Evolutionary conservation across 1,139 yeast genomes (phyloP), one percentile per base, ranked within the genome.

Genomic region (Meyerozyma smithsonii): DNA sequence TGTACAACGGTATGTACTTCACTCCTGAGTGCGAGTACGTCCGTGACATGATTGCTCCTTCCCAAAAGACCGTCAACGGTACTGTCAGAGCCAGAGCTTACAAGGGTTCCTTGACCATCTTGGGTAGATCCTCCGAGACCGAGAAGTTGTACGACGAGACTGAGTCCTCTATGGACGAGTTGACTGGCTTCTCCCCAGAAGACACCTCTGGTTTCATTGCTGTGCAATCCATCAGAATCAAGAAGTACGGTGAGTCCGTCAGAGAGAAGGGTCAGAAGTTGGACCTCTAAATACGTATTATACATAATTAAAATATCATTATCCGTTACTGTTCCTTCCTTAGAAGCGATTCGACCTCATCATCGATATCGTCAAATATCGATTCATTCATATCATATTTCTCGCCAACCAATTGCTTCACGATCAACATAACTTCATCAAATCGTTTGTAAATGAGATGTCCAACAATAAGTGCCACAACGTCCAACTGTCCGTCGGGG

Each of bases 151-250:
- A 92, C 66, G 97, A 92, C 64, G 97, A 96, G 51, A 88, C 96
- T 46, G 97, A 90, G 66, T 89, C 97, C 18, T 90, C 97, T 15
- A 92, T 92, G 98, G 98, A 92, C 68, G 97, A 92, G 72, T 81
- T 92, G 59, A 90, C 97, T 44, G 98, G 97, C 44, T 92, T 92
- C 77, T 84, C 88, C 56, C 98, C 98, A 46, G 90, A 86, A 64
- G 97, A 92, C 65, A 88, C 98, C 47, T 74, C 95, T 48, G 98
- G 98, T 43, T 92, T 92, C 79, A 92, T 92, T 68, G 89, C 96
- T 54, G 95, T 92, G 53, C 96, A 92, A 77, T 86, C 97, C 48
- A 92, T 92, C 65, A 88, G 98, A 77, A 85, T 92, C 63, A 92
- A 92, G 78, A 92, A 92, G 73, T 92, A 86, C 65, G 98, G 98